These are phyloP conservation scores for Nakazawaea pomicola DNA, from an alignment of 805 yeast species.

Conservation along the genomic window DNA sequence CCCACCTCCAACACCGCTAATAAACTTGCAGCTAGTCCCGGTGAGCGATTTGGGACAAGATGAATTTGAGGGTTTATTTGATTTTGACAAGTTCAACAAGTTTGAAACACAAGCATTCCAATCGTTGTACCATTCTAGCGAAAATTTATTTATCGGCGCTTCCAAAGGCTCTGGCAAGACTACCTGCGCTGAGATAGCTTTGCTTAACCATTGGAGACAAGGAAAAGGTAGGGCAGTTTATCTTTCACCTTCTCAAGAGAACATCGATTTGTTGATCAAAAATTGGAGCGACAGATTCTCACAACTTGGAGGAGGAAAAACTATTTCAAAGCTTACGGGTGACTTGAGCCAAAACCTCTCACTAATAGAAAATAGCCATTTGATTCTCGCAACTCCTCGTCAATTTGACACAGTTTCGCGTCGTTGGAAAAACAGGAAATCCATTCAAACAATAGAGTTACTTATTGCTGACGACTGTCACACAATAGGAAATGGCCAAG, in stretches of 20 bases:
- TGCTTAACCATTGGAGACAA: conserved; percentile 67
- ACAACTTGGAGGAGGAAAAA: conserved; percentile 50
- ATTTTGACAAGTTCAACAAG: conserved; percentile 55
- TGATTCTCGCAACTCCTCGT: conserved; percentile 71
- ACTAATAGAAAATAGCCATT: conserved; percentile 53
- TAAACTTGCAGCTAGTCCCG: conserved; percentile 47
- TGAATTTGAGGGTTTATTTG: conserved; percentile 42
- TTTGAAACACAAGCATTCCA: conserved; percentile 72
- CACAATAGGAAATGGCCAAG: conserved; percentile 47
- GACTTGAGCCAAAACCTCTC: conserved; percentile 51
- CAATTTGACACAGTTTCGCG: conserved; percentile 73
- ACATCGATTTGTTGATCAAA: conserved; percentile 39
- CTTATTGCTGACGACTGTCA: conserved; percentile 75
- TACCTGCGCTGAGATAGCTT: conserved; percentile 63
- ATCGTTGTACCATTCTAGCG: conserved; percentile 50
- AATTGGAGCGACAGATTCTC: conserved; percentile 52
- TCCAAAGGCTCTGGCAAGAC: conserved; percentile 78
- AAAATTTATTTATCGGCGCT: conserved; percentile 61
- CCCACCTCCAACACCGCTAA: conserved; percentile 54
- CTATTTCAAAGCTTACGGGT: conserved; percentile 46
- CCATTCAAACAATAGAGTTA: conserved; percentile 62
- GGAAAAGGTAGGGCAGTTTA: conserved; percentile 69
- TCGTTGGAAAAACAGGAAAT: conserved; percentile 77
- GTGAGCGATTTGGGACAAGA: conserved; percentile 40
- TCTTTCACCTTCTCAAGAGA: conserved; percentile 57